Percentiles rank a stretch among this genome's conserved stretches.
phyloP scores from a whole-genome alignment of 169 alveolate species.

The Plasmodium gonderi region DNA sequence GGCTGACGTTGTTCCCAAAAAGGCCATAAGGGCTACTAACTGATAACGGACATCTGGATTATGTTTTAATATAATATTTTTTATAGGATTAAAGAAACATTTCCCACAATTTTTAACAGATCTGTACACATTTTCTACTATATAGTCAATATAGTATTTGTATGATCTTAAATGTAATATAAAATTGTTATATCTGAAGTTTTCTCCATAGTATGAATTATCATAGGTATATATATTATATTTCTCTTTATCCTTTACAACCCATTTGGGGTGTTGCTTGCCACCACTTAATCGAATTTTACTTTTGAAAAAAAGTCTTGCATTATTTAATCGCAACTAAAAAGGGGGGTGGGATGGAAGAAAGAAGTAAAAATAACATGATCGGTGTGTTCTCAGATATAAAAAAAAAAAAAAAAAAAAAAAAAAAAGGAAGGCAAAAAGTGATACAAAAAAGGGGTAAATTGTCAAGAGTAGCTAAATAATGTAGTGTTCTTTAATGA shows the following conservation, averaged over 20 bases:
- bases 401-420: background rate
- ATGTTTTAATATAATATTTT: constrained; percentile 79
- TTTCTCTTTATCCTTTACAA: constrained; percentile 73
- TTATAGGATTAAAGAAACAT: constrained; percentile 79
- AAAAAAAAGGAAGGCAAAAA: too few species aligned
- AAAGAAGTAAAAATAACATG: background rate
- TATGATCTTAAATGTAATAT: constrained; percentile 72
- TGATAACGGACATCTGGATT: constrained; percentile 91
- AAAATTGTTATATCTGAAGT: constrained; percentile 67
- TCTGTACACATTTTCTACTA: constrained; percentile 63
- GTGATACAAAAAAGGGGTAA: too few species aligned
- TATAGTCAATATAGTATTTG: constrained; percentile 75
- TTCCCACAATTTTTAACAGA: constrained; percentile 54
- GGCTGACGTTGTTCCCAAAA: constrained; percentile 85
- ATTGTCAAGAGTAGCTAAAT: background rate
- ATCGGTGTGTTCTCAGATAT: background rate
- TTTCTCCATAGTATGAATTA: constrained; percentile 72
- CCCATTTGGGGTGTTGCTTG: constrained; percentile 74
- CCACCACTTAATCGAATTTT: constrained; percentile 73
- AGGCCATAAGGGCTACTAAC: constrained; percentile 87
- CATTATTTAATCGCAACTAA: constrained; percentile 74
- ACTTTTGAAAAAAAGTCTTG: constrained; percentile 72
- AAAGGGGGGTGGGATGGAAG: background rate
- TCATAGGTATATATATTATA: constrained; percentile 69
- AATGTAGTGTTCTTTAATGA: background rate